Base-by-base conservation (phyloP, 2,329 filamentous ascomycete genomes). In the Trichoderma gracile region DNA sequence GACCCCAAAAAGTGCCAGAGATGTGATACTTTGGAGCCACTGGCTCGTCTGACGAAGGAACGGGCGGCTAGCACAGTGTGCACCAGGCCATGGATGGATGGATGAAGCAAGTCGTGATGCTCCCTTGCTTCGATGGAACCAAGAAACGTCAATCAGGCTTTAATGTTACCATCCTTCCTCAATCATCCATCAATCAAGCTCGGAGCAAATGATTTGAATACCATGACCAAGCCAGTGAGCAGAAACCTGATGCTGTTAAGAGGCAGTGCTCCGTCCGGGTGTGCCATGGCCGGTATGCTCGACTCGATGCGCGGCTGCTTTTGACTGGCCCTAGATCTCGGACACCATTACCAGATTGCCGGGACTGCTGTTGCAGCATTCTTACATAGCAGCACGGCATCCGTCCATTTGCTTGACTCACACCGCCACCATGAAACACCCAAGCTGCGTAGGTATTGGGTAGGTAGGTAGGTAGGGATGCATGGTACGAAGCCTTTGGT, bases 321-420 rank as follows among this genome's bases (percentile, higher is more conserved):
- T 33, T 60, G 46, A 43, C 57, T 60, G 23, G 57, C 10, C 47
- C 63, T 60, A 49, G 56, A 54, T 47, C 43, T 49, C 52, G 58
- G 45, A 63, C 64, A 65, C 64, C 64, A 65, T 65, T 53, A 65
- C 64, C 64, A 65, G 64, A 65, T 65, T 65, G 19, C 52, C 64
- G 64, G 64, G 64, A 65, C 50, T 63, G 40, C 54, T 65, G 64
- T 63, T 63, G 64, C 64, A 65, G 53, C 64, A 30, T 65, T 15
- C 54, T 60, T 15, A n/a, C n/a, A n/a, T n/a, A 60, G 50, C 58
- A 56, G 52, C 49, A 63, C 52, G 52, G 60, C 50, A 65, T 60
- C 56, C 50, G 33, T 33, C 43, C 10, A 14, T 38, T 30, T 19
- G 17, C n/a, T 60, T 52, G 45, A 47, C 54, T 65, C 63, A 65